Evolutionary conservation across 129 eudicot species (phyloP).

Genomic region (Dittrichia graveolens): DNA sequence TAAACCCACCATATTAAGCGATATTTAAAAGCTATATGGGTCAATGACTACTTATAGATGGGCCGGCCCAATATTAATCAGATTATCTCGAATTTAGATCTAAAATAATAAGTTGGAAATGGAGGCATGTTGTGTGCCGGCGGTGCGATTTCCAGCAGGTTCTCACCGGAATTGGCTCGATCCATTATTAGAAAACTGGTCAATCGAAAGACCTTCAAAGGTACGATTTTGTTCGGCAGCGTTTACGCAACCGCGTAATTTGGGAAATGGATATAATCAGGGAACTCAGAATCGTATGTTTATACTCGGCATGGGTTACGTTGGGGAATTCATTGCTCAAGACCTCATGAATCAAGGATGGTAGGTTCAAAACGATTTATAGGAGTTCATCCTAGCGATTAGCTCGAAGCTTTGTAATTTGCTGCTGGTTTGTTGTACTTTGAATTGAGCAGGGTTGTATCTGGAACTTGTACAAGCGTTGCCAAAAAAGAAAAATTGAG

Average conservation of each 20-base stretch:
- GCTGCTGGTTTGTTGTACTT: slow-evolving; percentile 3
- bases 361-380: slow-evolving; percentile 30
- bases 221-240: slow-evolving; percentile 9
- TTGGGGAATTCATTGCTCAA: slow-evolving; percentile 74
- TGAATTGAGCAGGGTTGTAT: slow-evolving; percentile 53
- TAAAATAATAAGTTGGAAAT: neutral
- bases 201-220: slow-evolving; percentile 22
- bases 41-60: neutral
- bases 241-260: slow-evolving; percentile 17
- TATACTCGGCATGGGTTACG: slow-evolving; percentile 88
- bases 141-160: slow-evolving; percentile 8
- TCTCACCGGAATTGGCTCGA: slow-evolving; percentile 11
- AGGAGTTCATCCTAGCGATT: too few relatives aligned
- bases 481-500: slow-evolving; percentile 55
- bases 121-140: slow-evolving; percentile 21
- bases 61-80: neutral
- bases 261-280: slow-evolving; percentile 2
- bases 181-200: neutral
- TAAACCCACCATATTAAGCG: too few relatives aligned
- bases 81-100: neutral
- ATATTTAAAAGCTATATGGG: neutral
- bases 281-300: slow-evolving; percentile 56
- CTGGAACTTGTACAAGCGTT: slow-evolving; percentile 78
- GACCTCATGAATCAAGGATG: slow-evolving; percentile 68
- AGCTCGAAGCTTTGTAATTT: neutral